Conservation (phyloP, 345 rosid species). For the Gossypium ekmanianum region DNA sequence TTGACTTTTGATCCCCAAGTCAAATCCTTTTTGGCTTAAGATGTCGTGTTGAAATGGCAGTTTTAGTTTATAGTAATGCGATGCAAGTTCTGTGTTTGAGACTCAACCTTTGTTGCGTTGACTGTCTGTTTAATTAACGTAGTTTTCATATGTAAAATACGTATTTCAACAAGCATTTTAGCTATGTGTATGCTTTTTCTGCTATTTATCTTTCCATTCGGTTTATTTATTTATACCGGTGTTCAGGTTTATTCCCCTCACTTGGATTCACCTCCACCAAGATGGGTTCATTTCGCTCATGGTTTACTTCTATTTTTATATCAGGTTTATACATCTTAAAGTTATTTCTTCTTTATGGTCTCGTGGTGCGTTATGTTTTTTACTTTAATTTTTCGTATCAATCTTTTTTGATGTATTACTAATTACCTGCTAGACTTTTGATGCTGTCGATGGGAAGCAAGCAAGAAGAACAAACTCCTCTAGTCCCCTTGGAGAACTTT, state of each 20-base stretch:
- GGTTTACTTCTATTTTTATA: slow-evolving; percentile 89
- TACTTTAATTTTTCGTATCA: slow-evolving; percentile 4
- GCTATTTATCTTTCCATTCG: neutral
- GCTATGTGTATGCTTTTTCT: neutral
- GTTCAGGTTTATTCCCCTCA: slow-evolving; percentile 75
- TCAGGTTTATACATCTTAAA: slow-evolving; percentile 50
- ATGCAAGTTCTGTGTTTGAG: neutral
- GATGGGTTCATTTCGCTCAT: slow-evolving; percentile 94
- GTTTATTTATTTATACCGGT: neutral
- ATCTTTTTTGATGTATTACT: slow-evolving; percentile 4
- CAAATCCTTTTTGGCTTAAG: neutral
- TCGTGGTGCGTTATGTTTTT: neutral
- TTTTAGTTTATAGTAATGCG: neutral
- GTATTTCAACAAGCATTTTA: neutral
- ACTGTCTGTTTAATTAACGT: neutral
- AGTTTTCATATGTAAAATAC: neutral
- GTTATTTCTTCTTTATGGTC: neutral
- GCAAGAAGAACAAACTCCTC: slow-evolving; percentile 86
- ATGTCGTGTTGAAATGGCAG: neutral
- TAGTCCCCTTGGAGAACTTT: slow-evolving; percentile 93
- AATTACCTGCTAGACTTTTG: slow-evolving; percentile 68
- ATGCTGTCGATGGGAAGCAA: slow-evolving; percentile 99
- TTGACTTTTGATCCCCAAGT: neutral
- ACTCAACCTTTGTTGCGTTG: neutral
- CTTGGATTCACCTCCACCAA: slow-evolving; percentile 86